These are phyloP conservation scores for Monilinia vaccinii-corymbosi DNA, from an alignment of 2,329 filamentous ascomycete species.

Conservation along the genomic window DNA sequence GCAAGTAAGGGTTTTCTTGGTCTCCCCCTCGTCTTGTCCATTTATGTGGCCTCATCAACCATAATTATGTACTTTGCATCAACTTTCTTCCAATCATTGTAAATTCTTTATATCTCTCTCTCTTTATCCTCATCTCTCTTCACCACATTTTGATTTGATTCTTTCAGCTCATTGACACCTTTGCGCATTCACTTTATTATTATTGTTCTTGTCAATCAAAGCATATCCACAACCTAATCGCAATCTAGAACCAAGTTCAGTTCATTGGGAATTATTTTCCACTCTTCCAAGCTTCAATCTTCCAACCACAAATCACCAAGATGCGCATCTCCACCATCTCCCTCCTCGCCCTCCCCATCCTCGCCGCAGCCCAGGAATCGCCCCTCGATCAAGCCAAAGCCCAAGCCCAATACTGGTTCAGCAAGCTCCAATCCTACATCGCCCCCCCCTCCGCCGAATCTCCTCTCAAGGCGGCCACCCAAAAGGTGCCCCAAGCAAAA, in stretches of 20 bases:
- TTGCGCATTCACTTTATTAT: constrained; percentile 1
- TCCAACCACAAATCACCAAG: not conserved
- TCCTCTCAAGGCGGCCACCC: constrained; percentile 36
- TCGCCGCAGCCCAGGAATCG: constrained; percentile 44
- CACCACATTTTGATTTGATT: not conserved
- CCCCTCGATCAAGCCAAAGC: constrained; percentile 48
- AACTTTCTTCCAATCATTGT: not conserved
- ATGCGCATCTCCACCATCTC: constrained; percentile 51
- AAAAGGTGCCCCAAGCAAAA: constrained; percentile 42
- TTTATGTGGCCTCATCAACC: constrained; percentile 6
- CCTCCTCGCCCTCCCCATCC: constrained; percentile 46
- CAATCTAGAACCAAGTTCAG: not conserved
- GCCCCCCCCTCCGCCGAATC: constrained; percentile 35
- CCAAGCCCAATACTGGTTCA: constrained; percentile 55
- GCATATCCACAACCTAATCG: not conserved
- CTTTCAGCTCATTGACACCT: not conserved
- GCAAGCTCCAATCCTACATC: constrained; percentile 47
- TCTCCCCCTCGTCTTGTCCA: too few species aligned
- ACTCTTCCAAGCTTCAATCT: not conserved
- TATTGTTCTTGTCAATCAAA: not conserved
- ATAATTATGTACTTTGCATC: not conserved
- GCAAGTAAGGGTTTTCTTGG: too few species aligned
- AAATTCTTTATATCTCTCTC: not conserved
- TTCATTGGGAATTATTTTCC: not conserved
- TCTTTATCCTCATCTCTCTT: not conserved